Percentiles rank a stretch among this genome's conserved stretches.
phyloP scores from a whole-genome alignment of 2,329 filamentous ascomycete species.

The Xylaria sp. region DNA sequence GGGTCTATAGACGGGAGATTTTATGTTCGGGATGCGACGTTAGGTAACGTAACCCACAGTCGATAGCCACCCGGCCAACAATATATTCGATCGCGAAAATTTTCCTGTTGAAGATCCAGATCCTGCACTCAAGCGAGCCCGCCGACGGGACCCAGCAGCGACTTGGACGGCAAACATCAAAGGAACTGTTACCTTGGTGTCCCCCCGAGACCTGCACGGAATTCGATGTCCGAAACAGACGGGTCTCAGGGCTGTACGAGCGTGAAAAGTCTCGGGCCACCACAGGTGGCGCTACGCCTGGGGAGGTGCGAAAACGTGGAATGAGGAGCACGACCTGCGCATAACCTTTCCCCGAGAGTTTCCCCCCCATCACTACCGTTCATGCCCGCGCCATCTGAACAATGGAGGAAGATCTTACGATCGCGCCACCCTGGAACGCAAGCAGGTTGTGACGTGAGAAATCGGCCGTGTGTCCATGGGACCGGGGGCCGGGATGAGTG shows the following conservation, averaged over 20 bases:
- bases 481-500: slow-evolving; percentile 13
- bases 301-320: slow-evolving; percentile 35
- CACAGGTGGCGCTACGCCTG: slow-evolving; percentile 29
- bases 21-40: not conserved
- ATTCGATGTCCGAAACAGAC: slow-evolving; percentile 36
- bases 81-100: slow-evolving; percentile 41
- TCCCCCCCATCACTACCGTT: not conserved
- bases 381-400: not conserved
- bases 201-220: slow-evolving; percentile 18
- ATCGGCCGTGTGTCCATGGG: slow-evolving; percentile 31
- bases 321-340: slow-evolving; percentile 31
- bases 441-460: slow-evolving; percentile 14
- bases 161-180: slow-evolving; percentile 22
- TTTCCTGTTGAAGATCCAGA: slow-evolving; percentile 45
- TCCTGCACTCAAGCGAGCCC: slow-evolving; percentile 44
- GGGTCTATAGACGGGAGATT: slow-evolving; percentile 2
- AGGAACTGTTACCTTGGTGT: slow-evolving; percentile 29
- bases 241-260: slow-evolving; percentile 21
- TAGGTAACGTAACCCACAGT: slow-evolving; percentile 21
- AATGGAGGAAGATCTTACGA: slow-evolving; percentile 33
- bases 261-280: slow-evolving; percentile 32
- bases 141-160: slow-evolving; percentile 42
- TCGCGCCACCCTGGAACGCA: slow-evolving; percentile 22
- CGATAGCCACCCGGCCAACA: slow-evolving; percentile 25
- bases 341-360: slow-evolving; percentile 6